Base-by-base conservation (phyloP, 1,139 yeast species). In the Meyerozyma sp. region DNA sequence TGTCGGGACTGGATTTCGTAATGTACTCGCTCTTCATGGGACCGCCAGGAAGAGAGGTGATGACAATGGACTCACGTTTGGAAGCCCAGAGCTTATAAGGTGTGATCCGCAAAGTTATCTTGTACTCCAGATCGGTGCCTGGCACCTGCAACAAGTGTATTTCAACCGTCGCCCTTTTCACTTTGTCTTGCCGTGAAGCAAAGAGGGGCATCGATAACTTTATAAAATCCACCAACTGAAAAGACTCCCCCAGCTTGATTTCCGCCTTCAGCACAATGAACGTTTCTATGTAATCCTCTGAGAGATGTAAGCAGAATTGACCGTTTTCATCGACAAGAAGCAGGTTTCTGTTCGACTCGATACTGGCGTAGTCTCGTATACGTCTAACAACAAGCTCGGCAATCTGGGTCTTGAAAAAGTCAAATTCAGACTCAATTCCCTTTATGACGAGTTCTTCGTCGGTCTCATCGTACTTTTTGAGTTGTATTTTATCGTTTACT, bases 391-490 rank as follows among this genome's bases (percentile, higher is more conserved):
- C 39, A 4, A 42, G 10, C 6, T 47, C 41, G 11, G 44, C 8
- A 8, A 49, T 42, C 36, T 50, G 52, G n/a, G 39, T 39, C 16
- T 39, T 43, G 40, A 48, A 52, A 30, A 46, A 41, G 36, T 50
- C 53, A 35, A 32, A 50, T 43, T 49, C 50, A 30, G 37, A 45
- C 9, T 50, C 53, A 23, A 50, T 43, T 11, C 54, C 54, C 11
- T 40, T 35, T 25, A 45, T 23, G 25, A 45, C 51, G 28, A 46
- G 45, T 10, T 41, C 43, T 14, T 44, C 40, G 20, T 40, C 42
- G 23, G 44, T 41, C 39, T 49, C 52, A 40, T 50, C 49, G 43
- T 52, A 52, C 8, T 32, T 32, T n/a, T 39, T 26, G 32, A 52
- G 40, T 10, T 25, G 21, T 11, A 45, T 36, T 32, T 32, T n/a